These are phyloP conservation scores for Papiliotrema fonsecae DNA, from an alignment of 1,284 basidiomycete genomes.

Conservation along the genomic window DNA sequence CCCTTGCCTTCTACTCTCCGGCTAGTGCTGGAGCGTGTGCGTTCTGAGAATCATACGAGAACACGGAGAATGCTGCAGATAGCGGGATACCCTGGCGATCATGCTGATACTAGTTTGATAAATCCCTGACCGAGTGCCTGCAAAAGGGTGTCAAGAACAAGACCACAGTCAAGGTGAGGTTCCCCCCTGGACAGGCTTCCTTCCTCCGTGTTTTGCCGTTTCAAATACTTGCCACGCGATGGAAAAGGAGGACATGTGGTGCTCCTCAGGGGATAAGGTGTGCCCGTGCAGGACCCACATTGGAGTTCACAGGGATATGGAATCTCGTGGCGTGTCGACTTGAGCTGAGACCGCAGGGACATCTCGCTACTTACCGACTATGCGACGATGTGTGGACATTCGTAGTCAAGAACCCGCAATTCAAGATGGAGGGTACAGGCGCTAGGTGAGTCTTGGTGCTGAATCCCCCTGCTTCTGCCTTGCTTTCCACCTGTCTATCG, in stretches of 20 bases:
- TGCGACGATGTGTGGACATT: conserved; percentile 98
- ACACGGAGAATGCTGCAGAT: too few relatives aligned
- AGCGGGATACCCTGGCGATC: not conserved
- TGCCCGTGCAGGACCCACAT: too few relatives aligned
- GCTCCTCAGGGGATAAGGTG: too few relatives aligned
- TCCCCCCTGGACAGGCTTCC: not conserved
- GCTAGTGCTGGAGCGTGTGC: too few relatives aligned
- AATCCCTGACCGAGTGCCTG: conserved; percentile 83
- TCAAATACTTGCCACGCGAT: too few relatives aligned
- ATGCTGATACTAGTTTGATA: conserved; percentile 81
- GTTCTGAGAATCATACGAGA: too few relatives aligned
- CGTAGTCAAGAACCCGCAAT: conserved; percentile 81
- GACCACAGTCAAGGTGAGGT: conserved; percentile 74
- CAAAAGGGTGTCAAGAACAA: conserved; percentile 88
- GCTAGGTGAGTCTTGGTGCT: conserved; percentile 23
- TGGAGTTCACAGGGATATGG: too few relatives aligned
- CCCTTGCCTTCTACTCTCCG: too few relatives aligned
- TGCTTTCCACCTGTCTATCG: not conserved
- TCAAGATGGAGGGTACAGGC: conserved; percentile 85
- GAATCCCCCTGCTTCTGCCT: not conserved
- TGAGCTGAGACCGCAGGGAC: conserved; percentile 57
- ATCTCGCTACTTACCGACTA: conserved; percentile 84
- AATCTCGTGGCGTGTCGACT: too few relatives aligned
- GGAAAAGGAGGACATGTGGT: too few relatives aligned
- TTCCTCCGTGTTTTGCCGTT: not conserved